phyloP scores from a whole-genome alignment of 352 stramenopile species.

The Phytophthora tubulina region DNA sequence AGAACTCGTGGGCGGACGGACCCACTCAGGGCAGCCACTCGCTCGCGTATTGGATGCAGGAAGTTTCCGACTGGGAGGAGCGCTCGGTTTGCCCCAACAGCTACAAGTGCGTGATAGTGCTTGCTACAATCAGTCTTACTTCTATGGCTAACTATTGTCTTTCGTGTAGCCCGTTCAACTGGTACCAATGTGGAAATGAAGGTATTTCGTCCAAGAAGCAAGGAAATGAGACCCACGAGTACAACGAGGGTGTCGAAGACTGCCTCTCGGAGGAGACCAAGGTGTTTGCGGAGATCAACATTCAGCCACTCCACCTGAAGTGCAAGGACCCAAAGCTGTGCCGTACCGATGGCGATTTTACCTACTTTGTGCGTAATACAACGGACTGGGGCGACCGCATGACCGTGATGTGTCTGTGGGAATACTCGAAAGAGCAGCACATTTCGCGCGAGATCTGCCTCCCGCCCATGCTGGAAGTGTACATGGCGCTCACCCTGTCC shows the following conservation, averaged over 20 bases:
- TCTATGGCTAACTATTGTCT: slow-evolving; percentile 1
- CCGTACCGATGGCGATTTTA: slow-evolving; percentile 61
- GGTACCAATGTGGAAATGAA: slow-evolving; percentile 83
- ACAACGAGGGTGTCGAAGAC: slow-evolving; percentile 61
- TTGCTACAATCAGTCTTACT: not conserved
- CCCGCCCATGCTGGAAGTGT: slow-evolving; percentile 79
- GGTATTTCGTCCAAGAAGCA: slow-evolving; percentile 48
- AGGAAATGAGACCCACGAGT: slow-evolving; percentile 48
- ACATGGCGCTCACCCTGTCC: slow-evolving; percentile 65
- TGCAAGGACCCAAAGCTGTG: slow-evolving; percentile 69
- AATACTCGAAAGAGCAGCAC: slow-evolving; percentile 66
- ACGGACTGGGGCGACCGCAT: slow-evolving; percentile 87
- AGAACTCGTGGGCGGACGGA: slow-evolving; percentile 80
- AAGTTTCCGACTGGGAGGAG: slow-evolving; percentile 85
- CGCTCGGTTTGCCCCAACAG: slow-evolving; percentile 83
- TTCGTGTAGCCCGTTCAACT: slow-evolving; percentile 74
- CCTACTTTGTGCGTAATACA: slow-evolving; percentile 84
- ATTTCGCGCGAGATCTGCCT: slow-evolving; percentile 68
- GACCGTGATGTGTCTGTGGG: slow-evolving; percentile 87
- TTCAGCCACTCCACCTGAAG: slow-evolving; percentile 75
- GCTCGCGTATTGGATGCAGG: slow-evolving; percentile 85
- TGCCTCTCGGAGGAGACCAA: slow-evolving; percentile 73
- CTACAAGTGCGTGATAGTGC: slow-evolving; percentile 63
- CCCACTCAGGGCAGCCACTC: slow-evolving; percentile 76
- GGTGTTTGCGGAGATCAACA: slow-evolving; percentile 77